phyloP scores from a whole-genome alignment of 1,284 basidiomycete species.

The Lentinula novae-zelandiae region DNA sequence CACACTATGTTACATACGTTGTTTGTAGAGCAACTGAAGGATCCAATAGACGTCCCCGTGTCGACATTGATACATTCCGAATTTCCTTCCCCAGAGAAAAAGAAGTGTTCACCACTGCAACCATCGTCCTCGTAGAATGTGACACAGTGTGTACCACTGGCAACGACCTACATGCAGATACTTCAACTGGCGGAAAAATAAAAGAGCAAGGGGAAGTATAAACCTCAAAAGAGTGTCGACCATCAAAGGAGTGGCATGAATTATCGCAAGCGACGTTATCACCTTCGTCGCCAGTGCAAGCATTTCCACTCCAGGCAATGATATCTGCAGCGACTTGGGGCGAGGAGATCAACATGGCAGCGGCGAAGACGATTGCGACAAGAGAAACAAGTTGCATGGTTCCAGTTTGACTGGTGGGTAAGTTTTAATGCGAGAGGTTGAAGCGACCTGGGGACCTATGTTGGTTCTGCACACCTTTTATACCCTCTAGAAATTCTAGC shows the following conservation, averaged over 20 bases:
- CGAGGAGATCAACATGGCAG: not conserved
- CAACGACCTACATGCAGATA: not conserved
- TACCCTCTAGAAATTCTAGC: not conserved
- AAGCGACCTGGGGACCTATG: not conserved
- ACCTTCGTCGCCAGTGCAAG: not conserved
- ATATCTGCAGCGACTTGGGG: not conserved
- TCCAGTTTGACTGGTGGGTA: not conserved
- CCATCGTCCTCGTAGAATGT: not conserved
- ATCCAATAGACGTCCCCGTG: not conserved
- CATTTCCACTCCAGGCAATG: not conserved
- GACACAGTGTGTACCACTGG: not conserved
- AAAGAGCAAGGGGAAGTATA: not conserved
- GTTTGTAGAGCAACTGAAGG: not conserved
- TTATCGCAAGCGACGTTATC: not conserved
- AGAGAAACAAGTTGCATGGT: not conserved
- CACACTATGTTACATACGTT: not conserved
- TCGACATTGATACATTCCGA: not conserved
- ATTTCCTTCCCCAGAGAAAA: not conserved
- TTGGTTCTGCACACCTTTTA: not conserved
- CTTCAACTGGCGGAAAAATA: not conserved
- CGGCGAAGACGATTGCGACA: not conserved
- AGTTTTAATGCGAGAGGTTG: not conserved
- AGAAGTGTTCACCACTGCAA: not conserved
- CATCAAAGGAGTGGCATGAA: not conserved
- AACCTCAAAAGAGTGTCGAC: not conserved